phyloP scores from a whole-genome alignment of 163 green algal species.

The Chlorella variabilis region DNA sequence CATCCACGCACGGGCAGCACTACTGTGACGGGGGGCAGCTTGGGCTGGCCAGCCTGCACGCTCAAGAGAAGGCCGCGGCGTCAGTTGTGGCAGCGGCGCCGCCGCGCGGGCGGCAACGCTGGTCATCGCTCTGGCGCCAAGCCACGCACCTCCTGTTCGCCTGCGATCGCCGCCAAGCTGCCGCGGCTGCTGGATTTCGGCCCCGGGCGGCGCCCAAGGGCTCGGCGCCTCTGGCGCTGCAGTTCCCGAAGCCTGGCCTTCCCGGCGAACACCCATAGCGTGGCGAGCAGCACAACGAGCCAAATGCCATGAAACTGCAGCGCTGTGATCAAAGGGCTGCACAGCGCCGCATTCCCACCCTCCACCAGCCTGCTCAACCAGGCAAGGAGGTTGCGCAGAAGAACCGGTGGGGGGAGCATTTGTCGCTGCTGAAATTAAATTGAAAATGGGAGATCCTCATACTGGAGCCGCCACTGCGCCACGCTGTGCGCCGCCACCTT shows the following conservation, averaged over 20 bases:
- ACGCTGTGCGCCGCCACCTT: too few relatives aligned
- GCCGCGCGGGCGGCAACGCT: too few relatives aligned
- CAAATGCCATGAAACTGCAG: constrained; percentile 47
- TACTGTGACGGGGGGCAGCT: constrained; percentile 61
- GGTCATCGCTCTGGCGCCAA: not conserved
- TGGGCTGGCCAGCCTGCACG: constrained; percentile 15
- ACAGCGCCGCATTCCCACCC: not conserved
- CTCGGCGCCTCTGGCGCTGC: constrained; percentile 13
- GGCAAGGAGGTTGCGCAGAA: not conserved
- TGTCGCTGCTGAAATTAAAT: not conserved
- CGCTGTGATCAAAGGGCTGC: constrained; percentile 1
- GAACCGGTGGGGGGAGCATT: not conserved
- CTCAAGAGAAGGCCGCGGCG: too few relatives aligned
- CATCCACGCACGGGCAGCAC: constrained; percentile 78
- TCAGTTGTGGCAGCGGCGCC: too few relatives aligned
- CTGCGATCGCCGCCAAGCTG: not conserved
- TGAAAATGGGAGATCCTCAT: too few relatives aligned
- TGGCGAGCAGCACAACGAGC: constrained; percentile 34
- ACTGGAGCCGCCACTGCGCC: too few relatives aligned
- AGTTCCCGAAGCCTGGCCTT: constrained; percentile 30
- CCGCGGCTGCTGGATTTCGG: not conserved
- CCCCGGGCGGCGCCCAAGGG: not conserved
- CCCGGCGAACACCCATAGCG: constrained; percentile 45
- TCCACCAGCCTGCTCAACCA: not conserved
- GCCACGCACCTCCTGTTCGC: constrained; percentile 21